Percentiles rank a stretch among this genome's conserved stretches.
Evolutionary conservation across 495 filamentous ascomycete genomes (phyloP).

Genomic region (Filosporella fistucella): DNA sequence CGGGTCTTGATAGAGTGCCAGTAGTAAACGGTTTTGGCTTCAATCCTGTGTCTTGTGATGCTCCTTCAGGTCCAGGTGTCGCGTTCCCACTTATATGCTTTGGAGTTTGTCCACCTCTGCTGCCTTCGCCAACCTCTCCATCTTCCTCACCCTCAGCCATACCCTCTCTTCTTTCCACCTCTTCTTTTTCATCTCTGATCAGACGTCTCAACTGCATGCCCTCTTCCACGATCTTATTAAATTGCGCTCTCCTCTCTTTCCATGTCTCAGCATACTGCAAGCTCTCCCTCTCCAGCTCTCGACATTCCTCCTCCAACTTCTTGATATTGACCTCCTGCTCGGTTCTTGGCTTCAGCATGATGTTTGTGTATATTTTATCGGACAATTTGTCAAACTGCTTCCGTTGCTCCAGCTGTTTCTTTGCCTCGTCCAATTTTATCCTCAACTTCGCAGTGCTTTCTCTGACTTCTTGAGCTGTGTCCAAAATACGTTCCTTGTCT

Average conservation of each 20-base stretch:
- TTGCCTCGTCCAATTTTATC: constrained; percentile 68
- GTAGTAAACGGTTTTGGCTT: constrained; percentile 16
- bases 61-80: constrained; percentile 59
- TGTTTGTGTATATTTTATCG: constrained; percentile 82
- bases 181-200: constrained; percentile 95
- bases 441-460: constrained; percentile 71
- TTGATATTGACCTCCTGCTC: constrained; percentile 75
- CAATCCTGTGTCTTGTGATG: constrained; percentile 17
- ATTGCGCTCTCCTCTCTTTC: constrained; percentile 81
- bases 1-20: constrained; percentile 16
- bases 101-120: constrained; percentile 42
- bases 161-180: constrained; percentile 67
- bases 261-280: constrained; percentile 78
- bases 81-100: constrained; percentile 48
- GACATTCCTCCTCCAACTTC: constrained; percentile 83
- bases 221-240: constrained; percentile 87
- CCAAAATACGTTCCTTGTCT: constrained; percentile 72
- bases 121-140: constrained; percentile 44
- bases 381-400: constrained; percentile 83
- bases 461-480: constrained; percentile 69
- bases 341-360: constrained; percentile 70
- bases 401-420: constrained; percentile 67
- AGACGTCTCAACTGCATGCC: constrained; percentile 77
- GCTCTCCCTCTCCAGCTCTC: constrained; percentile 79
- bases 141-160: constrained; percentile 79